Base-by-base conservation (phyloP, 2,329 filamentous ascomycete genomes). In the Aureobasidium vineae region DNA sequence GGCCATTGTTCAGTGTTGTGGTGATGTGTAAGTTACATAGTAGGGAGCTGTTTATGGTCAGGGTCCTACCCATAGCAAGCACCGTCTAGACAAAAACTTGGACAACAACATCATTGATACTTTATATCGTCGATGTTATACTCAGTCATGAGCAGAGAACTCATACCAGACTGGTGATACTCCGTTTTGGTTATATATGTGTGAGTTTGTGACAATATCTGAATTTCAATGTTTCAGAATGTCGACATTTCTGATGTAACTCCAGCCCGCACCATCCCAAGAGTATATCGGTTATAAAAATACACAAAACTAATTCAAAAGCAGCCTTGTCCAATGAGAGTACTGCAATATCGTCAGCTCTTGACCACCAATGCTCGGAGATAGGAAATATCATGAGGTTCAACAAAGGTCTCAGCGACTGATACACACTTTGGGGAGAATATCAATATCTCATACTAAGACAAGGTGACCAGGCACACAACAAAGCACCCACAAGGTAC, bases 161-260 rank as follows among this genome's bases (percentile, higher is more conserved):
- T 23, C 1, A 7, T 11, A 2, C 0, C n/a, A 1, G 2, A 5
- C 6, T 0, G 47, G 1, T 31, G 5, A 2, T n/a, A 1, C 5
- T 1, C 6, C 7, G 8, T 5, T 2, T n/a, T 11, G 6, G 7
- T 3, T 7, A 33, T 15, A 52, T 5, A 31, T 33, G 8, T 2
- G 26, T 13, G 28, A 10, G 3, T 5, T 52, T 4, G 10, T 52
- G 26, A 8, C 8, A 8, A n/a, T 5, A 52, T 31, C 8, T 19
- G 19, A 1, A 10, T 31, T 33, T 2, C 16, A n/a, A 10, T 16
- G n/a, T n/a, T 50, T n/a, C 11, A 16, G 8, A 3, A 52, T 19
- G 2, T 16, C 5, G 2, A 19, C 15, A 13, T n/a, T 5, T 10
- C 1, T 2, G 19, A 19, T 2, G 0, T 6, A 8, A 3, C 45